Percentiles rank a stretch among this genome's conserved stretches.
These are phyloP conservation scores for Lepidium africanum DNA, from an alignment of 345 rosid species.

Conservation along the genomic window DNA sequence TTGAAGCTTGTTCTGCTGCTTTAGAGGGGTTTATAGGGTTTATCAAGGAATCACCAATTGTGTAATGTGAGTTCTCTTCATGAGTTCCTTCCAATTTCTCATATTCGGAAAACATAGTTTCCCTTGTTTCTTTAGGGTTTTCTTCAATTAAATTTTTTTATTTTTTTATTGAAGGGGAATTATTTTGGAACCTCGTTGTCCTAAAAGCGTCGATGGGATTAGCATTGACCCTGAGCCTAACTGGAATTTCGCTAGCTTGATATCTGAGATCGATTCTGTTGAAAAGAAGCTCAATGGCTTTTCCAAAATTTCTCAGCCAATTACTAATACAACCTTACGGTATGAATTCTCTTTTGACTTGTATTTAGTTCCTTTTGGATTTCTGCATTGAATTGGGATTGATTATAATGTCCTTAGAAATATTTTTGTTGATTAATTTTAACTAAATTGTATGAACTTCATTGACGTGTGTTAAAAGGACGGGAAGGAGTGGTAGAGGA, in stretches of 20 bases:
- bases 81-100: not conserved
- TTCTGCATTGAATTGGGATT: not conserved
- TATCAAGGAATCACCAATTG: not conserved
- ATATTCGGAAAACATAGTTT: not conserved
- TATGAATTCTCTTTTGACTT: conserved; percentile 2
- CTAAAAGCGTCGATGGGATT: conserved; percentile 47
- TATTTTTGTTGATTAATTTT: not conserved
- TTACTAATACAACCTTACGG: conserved; percentile 41
- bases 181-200: conserved; percentile 57
- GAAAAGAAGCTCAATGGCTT: conserved; percentile 52
- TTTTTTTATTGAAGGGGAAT: conserved; percentile 44
- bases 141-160: not conserved
- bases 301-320: conserved; percentile 33
- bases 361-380: not conserved
- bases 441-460: not conserved
- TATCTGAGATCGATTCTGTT: conserved; percentile 57
- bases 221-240: conserved; percentile 64
- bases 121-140: not conserved
- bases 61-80: conserved; percentile 13
- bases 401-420: not conserved
- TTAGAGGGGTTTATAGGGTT: not conserved
- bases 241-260: conserved; percentile 56
- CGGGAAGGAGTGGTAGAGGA: conserved; percentile 29
- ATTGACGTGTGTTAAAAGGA: conserved; percentile 20
- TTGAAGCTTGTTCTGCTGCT: not conserved